Evolutionary conservation across 805 yeast genomes (phyloP).

Genomic region (Yamadazyma laniorum): DNA sequence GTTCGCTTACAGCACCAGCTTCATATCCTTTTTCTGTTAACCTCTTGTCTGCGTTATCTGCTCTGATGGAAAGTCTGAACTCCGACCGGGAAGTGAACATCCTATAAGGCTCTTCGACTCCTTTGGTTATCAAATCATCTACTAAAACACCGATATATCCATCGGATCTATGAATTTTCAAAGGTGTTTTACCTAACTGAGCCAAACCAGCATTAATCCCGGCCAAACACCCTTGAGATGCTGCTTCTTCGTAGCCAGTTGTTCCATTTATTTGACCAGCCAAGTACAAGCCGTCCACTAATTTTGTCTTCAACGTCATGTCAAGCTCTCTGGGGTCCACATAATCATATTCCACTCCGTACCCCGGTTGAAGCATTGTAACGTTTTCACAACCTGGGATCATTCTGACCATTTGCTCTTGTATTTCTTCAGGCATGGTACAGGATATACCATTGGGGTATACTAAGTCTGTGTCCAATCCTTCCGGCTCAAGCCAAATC

Average conservation of each 20-base stretch:
- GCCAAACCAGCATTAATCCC: slow-evolving; percentile 91
- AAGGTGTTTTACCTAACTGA: slow-evolving; percentile 34
- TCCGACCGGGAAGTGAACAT: slow-evolving; percentile 98
- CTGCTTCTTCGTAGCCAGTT: slow-evolving; percentile 98
- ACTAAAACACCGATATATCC: slow-evolving; percentile 91
- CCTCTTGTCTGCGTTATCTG: slow-evolving; percentile 91
- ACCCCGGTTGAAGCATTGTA: slow-evolving; percentile 89
- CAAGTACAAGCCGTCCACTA: slow-evolving; percentile 70
- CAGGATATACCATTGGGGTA: slow-evolving; percentile 97
- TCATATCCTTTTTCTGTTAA: slow-evolving; percentile 67
- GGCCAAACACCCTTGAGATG: slow-evolving; percentile 93
- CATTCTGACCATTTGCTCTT: slow-evolving; percentile 65
- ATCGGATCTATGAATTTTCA: slow-evolving; percentile 68
- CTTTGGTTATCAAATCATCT: slow-evolving; percentile 92
- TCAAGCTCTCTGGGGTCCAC: slow-evolving; percentile 88
- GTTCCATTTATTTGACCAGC: slow-evolving; percentile 99
- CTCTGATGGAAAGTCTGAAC: slow-evolving; percentile 82
- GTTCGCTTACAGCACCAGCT: slow-evolving; percentile 63
- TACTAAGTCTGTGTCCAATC: slow-evolving; percentile 78
- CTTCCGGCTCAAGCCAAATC: slow-evolving; percentile 97
- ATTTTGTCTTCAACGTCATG: slow-evolving; percentile 76
- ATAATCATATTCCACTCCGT: slow-evolving; percentile 98
- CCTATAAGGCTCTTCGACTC: slow-evolving; percentile 94
- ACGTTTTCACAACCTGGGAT: slow-evolving; percentile 90
- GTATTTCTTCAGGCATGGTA: slow-evolving; percentile 95